These are phyloP conservation scores for Entomortierella parvispora DNA, from an alignment of 192 early-diverging fungal genomes.

Conservation along the genomic window DNA sequence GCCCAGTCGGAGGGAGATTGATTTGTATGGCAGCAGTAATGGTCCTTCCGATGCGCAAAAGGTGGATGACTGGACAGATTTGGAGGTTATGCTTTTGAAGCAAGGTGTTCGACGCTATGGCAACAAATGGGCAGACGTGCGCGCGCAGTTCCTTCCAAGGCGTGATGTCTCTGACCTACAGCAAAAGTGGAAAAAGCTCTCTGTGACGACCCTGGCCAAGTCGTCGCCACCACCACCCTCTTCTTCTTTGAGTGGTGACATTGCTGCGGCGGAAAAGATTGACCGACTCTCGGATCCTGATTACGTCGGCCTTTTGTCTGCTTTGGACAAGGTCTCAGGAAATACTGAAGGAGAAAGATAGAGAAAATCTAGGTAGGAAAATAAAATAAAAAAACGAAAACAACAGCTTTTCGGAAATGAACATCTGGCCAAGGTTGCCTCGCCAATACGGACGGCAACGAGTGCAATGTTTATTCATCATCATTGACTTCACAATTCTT, in stretches of 20 bases:
- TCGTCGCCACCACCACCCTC: neutral
- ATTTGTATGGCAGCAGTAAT: no score
- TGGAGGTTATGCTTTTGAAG: slow-evolving; percentile 20
- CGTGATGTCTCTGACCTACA: slow-evolving; percentile 24
- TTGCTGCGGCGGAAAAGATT: neutral
- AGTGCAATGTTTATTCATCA: no score
- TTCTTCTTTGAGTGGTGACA: neutral
- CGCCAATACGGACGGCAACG: no score
- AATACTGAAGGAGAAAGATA: neutral
- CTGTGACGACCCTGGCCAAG: neutral
- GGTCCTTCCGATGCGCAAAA: no score
- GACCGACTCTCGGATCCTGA: slow-evolving; percentile 31
- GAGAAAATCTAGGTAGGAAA: neutral
- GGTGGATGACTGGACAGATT: slow-evolving; percentile 21
- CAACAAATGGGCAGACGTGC: slow-evolving; percentile 33
- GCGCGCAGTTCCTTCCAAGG: slow-evolving; percentile 41
- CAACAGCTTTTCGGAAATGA: no score
- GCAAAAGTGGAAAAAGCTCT: slow-evolving; percentile 21
- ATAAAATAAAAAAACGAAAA: neutral
- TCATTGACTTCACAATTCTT: no score
- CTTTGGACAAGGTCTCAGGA: slow-evolving; percentile 13
- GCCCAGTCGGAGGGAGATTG: no score
- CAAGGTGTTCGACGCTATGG: slow-evolving; percentile 39
- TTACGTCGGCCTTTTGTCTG: slow-evolving; percentile 20
- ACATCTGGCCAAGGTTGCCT: no score